These are phyloP conservation scores for Chrysoporthe deuterocubensis DNA, from an alignment of 2,329 filamentous ascomycete species.

Conservation along the genomic window DNA sequence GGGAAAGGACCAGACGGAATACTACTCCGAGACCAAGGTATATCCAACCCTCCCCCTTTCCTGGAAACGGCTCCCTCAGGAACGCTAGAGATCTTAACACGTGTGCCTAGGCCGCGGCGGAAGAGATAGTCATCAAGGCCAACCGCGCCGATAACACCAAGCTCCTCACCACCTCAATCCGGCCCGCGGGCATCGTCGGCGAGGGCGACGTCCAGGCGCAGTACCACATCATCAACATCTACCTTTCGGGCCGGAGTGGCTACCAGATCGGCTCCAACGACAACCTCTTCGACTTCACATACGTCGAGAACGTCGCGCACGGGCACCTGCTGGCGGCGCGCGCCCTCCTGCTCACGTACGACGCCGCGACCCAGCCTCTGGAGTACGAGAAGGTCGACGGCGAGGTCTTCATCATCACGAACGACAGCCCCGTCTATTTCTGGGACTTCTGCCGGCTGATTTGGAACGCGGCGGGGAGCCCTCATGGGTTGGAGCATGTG, in stretches of 20 bases:
- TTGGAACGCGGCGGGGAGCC: conserved; percentile 67
- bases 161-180: conserved; percentile 79
- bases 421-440: conserved; percentile 86
- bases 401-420: conserved; percentile 88
- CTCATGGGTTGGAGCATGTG: conserved; percentile 56
- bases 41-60: conserved; percentile 11
- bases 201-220: conserved; percentile 82
- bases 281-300: conserved; percentile 68
- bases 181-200: conserved; percentile 88
- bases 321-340: conserved; percentile 81
- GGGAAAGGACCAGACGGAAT: conserved; percentile 72
- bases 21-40: conserved; percentile 92
- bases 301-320: conserved; percentile 69
- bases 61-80: background rate
- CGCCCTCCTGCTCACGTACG: conserved; percentile 67
- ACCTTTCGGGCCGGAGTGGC: conserved; percentile 68
- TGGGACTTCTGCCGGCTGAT: conserved; percentile 85
- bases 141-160: conserved; percentile 63
- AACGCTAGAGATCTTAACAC: background rate
- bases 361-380: conserved; percentile 62
- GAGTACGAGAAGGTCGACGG: conserved; percentile 79
- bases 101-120: conserved; percentile 67
- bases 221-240: conserved; percentile 73
- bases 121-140: conserved; percentile 77
- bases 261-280: conserved; percentile 78